Conservation (phyloP, 139 green algal species). For the Picochlorum sp. region DNA sequence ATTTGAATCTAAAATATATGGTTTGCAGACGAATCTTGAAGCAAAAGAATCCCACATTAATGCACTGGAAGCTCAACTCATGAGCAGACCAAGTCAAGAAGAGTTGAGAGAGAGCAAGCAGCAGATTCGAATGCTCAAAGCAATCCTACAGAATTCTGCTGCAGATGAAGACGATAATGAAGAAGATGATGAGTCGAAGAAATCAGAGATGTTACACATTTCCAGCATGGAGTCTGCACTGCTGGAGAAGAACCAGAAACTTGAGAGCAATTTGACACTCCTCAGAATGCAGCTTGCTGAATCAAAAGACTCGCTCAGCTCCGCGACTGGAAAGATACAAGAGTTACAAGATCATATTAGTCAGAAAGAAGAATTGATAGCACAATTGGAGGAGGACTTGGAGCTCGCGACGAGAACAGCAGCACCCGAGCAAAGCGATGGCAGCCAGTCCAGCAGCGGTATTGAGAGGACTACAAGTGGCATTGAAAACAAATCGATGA, state of each 20-base stretch:
- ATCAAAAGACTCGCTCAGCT: slow-evolving; percentile 16
- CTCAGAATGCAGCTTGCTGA: slow-evolving; percentile 41
- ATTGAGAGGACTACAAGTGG: not conserved
- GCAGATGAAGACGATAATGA: slow-evolving; percentile 24
- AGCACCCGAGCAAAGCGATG: not conserved
- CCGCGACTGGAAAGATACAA: slow-evolving; percentile 15
- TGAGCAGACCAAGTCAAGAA: slow-evolving; percentile 24
- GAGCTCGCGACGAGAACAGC: slow-evolving; percentile 21
- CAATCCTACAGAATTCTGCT: slow-evolving; percentile 15
- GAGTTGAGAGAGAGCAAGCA: slow-evolving; percentile 61
- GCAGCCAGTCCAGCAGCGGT: slow-evolving; percentile 1
- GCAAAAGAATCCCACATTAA: slow-evolving; percentile 46
- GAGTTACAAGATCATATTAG: slow-evolving; percentile 41
- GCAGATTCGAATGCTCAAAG: slow-evolving; percentile 65
- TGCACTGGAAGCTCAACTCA: slow-evolving; percentile 39
- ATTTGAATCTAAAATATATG: slow-evolving; percentile 18
- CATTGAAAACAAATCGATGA: slow-evolving; percentile 42
- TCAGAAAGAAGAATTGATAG: slow-evolving; percentile 37
- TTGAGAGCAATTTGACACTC: slow-evolving; percentile 88
- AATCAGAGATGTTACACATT: not conserved
- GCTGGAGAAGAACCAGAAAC: slow-evolving; percentile 67
- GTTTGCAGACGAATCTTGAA: slow-evolving; percentile 33
- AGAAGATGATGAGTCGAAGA: not conserved
- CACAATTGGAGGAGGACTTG: slow-evolving; percentile 57
- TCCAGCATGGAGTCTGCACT: slow-evolving; percentile 64